Percentiles rank a stretch among this genome's conserved stretches.
phyloP scores from a whole-genome alignment of 106 monocot species.

The Platanthera zijinensis region DNA sequence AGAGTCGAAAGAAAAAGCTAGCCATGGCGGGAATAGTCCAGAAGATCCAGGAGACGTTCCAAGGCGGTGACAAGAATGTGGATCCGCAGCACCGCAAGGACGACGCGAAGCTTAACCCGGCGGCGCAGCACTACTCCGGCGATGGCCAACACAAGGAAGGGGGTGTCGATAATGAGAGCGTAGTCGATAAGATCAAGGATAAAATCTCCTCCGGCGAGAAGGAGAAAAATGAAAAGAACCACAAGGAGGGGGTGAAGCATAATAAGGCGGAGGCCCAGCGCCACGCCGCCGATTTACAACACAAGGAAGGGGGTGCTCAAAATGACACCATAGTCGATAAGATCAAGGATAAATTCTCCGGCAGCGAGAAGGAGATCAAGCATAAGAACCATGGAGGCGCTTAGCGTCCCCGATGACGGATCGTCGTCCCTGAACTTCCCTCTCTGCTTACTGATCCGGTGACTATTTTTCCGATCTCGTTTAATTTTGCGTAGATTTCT shows the following conservation, averaged over 20 bases:
- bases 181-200: too few species aligned
- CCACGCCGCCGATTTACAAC: constrained; percentile 8
- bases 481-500: background rate
- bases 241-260: background rate
- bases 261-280: constrained; percentile 12
- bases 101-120: too few species aligned
- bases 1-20: background rate
- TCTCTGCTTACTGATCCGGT: background rate
- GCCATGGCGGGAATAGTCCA: constrained; percentile 46
- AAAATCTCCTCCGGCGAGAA: too few species aligned
- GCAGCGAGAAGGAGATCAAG: constrained; percentile 2
- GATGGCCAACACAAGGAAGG: too few species aligned
- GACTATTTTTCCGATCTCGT: background rate
- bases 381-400: constrained; percentile 21
- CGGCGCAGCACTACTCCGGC: too few species aligned
- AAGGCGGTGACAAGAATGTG: too few species aligned
- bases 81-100: too few species aligned
- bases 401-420: background rate
- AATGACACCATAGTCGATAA: constrained; percentile 24
- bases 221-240: background rate
- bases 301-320: constrained; percentile 2
- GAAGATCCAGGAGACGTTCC: constrained; percentile 47
- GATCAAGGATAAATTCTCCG: constrained; percentile 43
- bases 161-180: too few species aligned
- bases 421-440: background rate